Evolutionary conservation across 345 rosid species (phyloP), one percentile per base, ranked within the genome.

Genomic region (Laguncularia racemosa): DNA sequence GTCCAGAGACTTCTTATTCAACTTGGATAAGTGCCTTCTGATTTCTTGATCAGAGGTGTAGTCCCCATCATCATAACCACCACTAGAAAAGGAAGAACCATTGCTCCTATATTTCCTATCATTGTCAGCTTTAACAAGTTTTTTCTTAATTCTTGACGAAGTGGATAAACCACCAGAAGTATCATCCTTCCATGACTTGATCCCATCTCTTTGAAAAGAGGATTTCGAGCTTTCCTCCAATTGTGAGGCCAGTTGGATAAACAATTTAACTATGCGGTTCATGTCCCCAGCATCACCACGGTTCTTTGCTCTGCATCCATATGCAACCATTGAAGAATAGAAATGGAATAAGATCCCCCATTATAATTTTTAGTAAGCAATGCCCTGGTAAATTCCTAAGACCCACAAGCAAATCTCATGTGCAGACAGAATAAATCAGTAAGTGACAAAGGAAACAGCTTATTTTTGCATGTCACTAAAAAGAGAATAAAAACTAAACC

Each of bases 1-100:
- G 66, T 80, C 81, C 73, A 90, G 68, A 13, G 96, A 84, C 72
- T 67, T 95, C 54, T 83, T 77, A 56, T 95, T 90, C 75, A 88
- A 77, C 70, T 79, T 93, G 66, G 88, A 82, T 66, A 92, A 79
- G 17, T 89, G 93, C 66, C 78, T 84, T 76, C 72, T 86, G 57
- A 92, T 84, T 83, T 92, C 99, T 63, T 84, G 78, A 74, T 92
- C 99, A 58, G 98, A 86, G 76, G 81, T 86, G 78, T 76, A 87
- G 50, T 84, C 95, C 72, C 92, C 84, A 66, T 69, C 73, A 67
- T 78, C 84, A 65, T 64, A 73, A 67, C 67, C 63, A 59, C 86
- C 85, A 81, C 77, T 88, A 40, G 49, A 59, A 58, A 63, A 46
- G 51, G 74, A 69, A 61, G 75, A 51, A 59, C 80, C 83, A 63